phyloP scores from a whole-genome alignment of 305 asterid species.

The Salvia sclarea region DNA sequence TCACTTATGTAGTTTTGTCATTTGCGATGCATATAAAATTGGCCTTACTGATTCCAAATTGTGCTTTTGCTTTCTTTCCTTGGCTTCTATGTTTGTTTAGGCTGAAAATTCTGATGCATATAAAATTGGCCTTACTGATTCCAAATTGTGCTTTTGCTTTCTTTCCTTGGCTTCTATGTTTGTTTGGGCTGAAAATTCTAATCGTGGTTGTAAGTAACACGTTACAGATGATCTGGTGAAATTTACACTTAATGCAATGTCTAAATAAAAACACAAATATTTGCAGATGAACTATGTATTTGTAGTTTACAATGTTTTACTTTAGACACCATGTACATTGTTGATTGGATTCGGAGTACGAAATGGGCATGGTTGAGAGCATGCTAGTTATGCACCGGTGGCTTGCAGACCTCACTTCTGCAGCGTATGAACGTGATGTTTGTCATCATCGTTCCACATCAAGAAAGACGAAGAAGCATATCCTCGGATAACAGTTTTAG shows the following conservation, averaged over 20 bases:
- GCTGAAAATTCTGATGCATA: slow-evolving; percentile 5
- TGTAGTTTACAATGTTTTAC: background rate
- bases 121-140: background rate
- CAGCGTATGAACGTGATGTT: background rate
- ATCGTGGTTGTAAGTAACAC: background rate
- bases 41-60: background rate
- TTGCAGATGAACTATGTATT: background rate
- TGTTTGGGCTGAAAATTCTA: background rate
- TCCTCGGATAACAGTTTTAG: slow-evolving; percentile 1
- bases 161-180: slow-evolving; percentile 11
- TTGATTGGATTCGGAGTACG: background rate
- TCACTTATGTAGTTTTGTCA: slow-evolving; percentile 18
- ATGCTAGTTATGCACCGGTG: background rate
- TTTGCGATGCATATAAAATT: slow-evolving; percentile 24
- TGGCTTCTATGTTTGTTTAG: slow-evolving; percentile 16
- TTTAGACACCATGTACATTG: background rate
- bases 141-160: background rate
- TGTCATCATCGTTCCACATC: background rate
- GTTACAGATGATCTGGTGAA: background rate
- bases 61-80: background rate
- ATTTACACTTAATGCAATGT: background rate
- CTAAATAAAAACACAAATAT: background rate
- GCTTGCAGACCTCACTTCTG: background rate
- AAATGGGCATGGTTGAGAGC: background rate
- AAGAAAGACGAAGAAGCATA: background rate